Evolutionary conservation across 192 early-diverging fungal species (phyloP).

Genomic region (Cetraspora pellucida): DNA sequence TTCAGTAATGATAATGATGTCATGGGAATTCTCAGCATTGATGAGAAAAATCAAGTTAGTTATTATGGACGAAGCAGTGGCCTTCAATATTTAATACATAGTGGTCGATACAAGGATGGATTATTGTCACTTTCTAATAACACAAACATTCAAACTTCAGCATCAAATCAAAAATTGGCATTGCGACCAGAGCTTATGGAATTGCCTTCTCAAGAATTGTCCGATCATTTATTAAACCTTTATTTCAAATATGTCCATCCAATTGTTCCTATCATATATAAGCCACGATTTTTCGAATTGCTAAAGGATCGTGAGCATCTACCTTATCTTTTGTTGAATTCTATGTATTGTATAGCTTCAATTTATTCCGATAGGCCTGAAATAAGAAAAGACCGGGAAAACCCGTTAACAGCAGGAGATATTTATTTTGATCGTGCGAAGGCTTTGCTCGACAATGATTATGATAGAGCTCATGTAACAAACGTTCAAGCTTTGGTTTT

Average conservation of each 20-base stretch:
- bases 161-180: conserved; percentile 33
- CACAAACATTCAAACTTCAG: not conserved
- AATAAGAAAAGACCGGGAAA: conserved; percentile 38
- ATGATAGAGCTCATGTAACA: conserved; percentile 58
- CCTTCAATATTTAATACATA: conserved; percentile 70
- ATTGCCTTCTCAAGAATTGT: conserved; percentile 61
- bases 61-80: conserved; percentile 78
- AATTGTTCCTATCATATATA: conserved; percentile 67
- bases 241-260: conserved; percentile 76
- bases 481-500: conserved; percentile 68
- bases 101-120: conserved; percentile 56
- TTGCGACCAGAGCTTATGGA: conserved; percentile 26
- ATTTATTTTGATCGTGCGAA: conserved; percentile 74
- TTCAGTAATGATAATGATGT: conserved; percentile 54
- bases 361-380: conserved; percentile 46
- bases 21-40: conserved; percentile 65
- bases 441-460: conserved; percentile 68
- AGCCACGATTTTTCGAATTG: conserved; percentile 40
- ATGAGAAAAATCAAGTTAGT: conserved; percentile 68
- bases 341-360: conserved; percentile 54
- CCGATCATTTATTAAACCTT: conserved; percentile 58
- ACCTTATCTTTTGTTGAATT: conserved; percentile 53
- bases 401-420: conserved; percentile 51
- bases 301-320: conserved; percentile 36
- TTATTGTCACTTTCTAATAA: conserved; percentile 42